Evolutionary conservation across 1,139 yeast species (phyloP).

Genomic region (Taphrina flavorubra): DNA sequence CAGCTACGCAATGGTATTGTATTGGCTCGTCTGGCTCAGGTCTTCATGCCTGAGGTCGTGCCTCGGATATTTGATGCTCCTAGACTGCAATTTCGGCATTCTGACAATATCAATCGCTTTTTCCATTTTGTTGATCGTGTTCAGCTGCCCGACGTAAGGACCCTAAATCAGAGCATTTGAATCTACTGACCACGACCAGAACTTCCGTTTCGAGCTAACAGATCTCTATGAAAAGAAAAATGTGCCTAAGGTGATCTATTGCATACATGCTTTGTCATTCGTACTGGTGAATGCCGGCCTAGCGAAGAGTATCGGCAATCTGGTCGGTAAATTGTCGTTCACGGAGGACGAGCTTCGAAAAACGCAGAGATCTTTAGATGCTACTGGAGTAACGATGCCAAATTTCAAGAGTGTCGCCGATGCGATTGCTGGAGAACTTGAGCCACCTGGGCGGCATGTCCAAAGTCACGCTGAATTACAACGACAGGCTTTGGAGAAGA

Average conservation of each 20-base stretch:
- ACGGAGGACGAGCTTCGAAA: constrained; percentile 68
- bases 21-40: constrained; percentile 77
- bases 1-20: constrained; percentile 80
- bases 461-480: constrained; percentile 49
- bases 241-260: constrained; percentile 91
- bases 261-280: constrained; percentile 85
- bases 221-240: constrained; percentile 92
- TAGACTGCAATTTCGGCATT: constrained; percentile 81
- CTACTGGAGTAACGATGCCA: constrained; percentile 54
- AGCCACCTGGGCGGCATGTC: constrained; percentile 46
- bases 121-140: constrained; percentile 72
- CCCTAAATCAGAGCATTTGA: neutral
- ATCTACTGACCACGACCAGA: constrained; percentile 13
- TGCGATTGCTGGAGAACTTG: constrained; percentile 49
- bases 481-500: constrained; percentile 49
- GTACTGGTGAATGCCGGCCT: constrained; percentile 62
- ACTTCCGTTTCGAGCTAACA: constrained; percentile 49
- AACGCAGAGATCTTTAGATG: constrained; percentile 70
- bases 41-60: constrained; percentile 70
- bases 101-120: constrained; percentile 89
- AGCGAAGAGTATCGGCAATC: constrained; percentile 67
- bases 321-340: constrained; percentile 69
- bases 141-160: constrained; percentile 66
- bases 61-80: constrained; percentile 63
- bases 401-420: constrained; percentile 55